Evolutionary conservation across 306 rosid species (phyloP), one percentile per base, ranked within the genome.

Genomic region (Cucurbita argyrosperma): DNA sequence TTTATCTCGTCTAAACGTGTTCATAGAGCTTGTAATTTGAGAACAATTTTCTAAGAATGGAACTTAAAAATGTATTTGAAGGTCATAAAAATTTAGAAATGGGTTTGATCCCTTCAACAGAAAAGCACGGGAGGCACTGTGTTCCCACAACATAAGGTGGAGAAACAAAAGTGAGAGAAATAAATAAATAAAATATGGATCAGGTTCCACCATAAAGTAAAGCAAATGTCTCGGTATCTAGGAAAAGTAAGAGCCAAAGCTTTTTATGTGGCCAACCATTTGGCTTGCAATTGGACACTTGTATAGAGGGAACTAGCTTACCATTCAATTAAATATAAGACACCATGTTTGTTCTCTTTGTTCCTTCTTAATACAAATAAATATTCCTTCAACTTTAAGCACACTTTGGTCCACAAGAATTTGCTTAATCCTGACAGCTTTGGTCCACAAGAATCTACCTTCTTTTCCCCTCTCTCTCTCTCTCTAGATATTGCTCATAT

Each of bases 261-360:
- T 47, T 42, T 66, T 45, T 45, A 68, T 46, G 55, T 46, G 56
- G 42, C 73, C 73, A 69, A 69, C 56, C 13, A 69, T 49, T 69
- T 47, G 72, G 72, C 72, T 45, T 46, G 55, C 21, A 45, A 67
- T 67, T 67, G 74, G 74, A 69, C 74, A 69, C 74, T 64, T 64
- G 74, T 69, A 49, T 13, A 69, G 55, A 67, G 74, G 57, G 58
- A 58, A 69, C 74, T 49, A 35, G 21, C 53, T 35, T 16, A 38
- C 76, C 76, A 51, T 52, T 71, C 50, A 71, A 71, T 37, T 53
- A 52, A 71, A 69, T 47, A 69, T 46, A 69, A 69, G 74, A 69
- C 74, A 69, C 49, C 74, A 69, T 49, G 43, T 69, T 69, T 46
- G 74, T 71, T 71, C 76, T 71, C 76, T 71, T 71, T 71, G 76